Evolutionary conservation across 1,139 yeast genomes (phyloP).

Genomic region (Zygosaccharomyces sapae): DNA sequence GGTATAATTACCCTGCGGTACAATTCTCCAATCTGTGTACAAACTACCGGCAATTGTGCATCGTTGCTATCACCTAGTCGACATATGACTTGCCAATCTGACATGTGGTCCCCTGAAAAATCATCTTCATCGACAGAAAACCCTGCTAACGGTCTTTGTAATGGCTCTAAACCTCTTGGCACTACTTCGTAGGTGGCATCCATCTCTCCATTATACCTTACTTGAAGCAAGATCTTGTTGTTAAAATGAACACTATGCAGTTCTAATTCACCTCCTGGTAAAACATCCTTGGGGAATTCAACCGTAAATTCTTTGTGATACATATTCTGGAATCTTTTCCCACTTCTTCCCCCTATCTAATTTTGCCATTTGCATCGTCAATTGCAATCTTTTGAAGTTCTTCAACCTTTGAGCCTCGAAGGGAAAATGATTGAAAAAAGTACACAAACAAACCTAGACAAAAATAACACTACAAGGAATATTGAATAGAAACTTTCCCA

Average conservation of each 20-base stretch:
- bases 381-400: no score
- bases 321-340: conserved; percentile 11
- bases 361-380: no score
- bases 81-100: conserved; percentile 28
- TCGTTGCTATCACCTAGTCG: conserved; percentile 33
- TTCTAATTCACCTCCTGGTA: conserved; percentile 10
- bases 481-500: neutral
- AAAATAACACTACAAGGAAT: neutral
- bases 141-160: conserved; percentile 21
- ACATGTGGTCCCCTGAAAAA: conserved; percentile 24
- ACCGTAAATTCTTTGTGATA: conserved; percentile 13
- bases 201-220: conserved; percentile 41
- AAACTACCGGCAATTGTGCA: conserved; percentile 31
- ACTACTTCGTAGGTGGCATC: conserved; percentile 40
- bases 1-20: conserved; percentile 28
- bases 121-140: conserved; percentile 17
- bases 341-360: neutral
- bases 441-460: neutral
- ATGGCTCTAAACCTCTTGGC: conserved; percentile 26
- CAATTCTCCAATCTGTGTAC: conserved; percentile 31
- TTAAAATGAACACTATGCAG: conserved; percentile 27
- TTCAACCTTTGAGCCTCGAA: neutral
- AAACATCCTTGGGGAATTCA: conserved; percentile 11
- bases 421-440: neutral
- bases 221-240: conserved; percentile 35